These are phyloP conservation scores for Leishmania mexicana DNA, from an alignment of 208 protist genomes.

Conservation along the genomic window DNA sequence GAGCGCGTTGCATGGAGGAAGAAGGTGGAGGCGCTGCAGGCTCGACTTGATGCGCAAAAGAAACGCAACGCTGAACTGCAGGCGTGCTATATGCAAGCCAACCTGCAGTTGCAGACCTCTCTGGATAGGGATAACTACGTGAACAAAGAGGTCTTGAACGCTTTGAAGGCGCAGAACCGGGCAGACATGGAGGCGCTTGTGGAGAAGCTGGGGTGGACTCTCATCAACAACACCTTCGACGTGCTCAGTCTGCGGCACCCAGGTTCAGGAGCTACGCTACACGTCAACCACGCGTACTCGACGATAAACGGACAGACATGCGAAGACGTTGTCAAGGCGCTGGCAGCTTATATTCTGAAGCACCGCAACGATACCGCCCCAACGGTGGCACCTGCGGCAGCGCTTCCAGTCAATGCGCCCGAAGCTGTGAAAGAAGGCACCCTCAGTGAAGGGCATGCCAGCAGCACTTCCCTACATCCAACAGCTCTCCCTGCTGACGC, in stretches of 20 bases:
- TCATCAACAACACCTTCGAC: constrained; percentile 28
- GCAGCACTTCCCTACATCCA: not conserved
- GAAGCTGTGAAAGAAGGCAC: not conserved
- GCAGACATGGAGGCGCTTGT: constrained; percentile 14
- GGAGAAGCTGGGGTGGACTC: constrained; percentile 23
- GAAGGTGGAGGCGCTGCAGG: constrained; percentile 6
- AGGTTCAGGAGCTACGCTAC: constrained; percentile 17
- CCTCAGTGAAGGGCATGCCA: not conserved
- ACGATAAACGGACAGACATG: constrained; percentile 29
- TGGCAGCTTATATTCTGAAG: constrained; percentile 27
- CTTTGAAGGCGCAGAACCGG: constrained; percentile 21
- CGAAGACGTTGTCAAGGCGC: constrained; percentile 19
- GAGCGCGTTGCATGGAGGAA: constrained; percentile 14
- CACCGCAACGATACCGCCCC: not conserved
- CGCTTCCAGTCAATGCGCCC: too few relatives aligned
- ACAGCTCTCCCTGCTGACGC: not conserved
- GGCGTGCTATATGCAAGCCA: constrained; percentile 23
- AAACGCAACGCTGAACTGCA: constrained; percentile 14
- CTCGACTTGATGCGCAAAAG: not conserved
- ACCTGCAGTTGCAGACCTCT: constrained; percentile 15
- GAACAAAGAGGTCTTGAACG: constrained; percentile 12
- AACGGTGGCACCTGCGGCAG: not conserved
- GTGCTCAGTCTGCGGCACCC: constrained; percentile 33
- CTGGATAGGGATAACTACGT: constrained; percentile 27
- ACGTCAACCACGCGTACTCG: constrained; percentile 27